Base-by-base conservation (phyloP, 192 early-diverging fungal species). In the Entomortierella beljakovae region DNA sequence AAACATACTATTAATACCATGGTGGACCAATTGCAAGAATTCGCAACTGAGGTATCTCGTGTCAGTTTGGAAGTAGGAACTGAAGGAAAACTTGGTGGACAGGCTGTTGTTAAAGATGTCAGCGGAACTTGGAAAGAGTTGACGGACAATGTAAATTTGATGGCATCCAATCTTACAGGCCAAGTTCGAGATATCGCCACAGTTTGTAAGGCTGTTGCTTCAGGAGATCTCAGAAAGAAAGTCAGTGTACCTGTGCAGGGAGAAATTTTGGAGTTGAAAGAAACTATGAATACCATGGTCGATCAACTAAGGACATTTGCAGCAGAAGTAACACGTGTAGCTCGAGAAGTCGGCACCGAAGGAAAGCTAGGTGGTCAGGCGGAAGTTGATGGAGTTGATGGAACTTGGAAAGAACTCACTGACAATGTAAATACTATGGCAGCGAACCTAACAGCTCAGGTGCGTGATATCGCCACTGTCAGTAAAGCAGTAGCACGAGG, bases 1-100 rank as follows among this genome's bases (percentile, higher is more conserved):
- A 91, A 90, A 56, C 73, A 82, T 25, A 91, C 89, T 0, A 85
- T 93, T 69, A 93, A 93, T 80, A 81, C 58, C 38, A 89, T 93
- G 86, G 92, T 93, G 2, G 87, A 89, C 38, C 88, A 90, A 50
- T 61, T 91, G 2, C 68, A 76, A 33, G 84, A 80, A 3, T 91
- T 91, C 58, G 84, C 88, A 11, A 65, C 77, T 2, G 90, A 89
- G 63, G 87, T 88, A 16, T 81, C 85, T 3, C 75, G 84, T 40
- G 83, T 88, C 3, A 70, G 80, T 33, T 52, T 65, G 46, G 83
- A 85, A 62, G 85, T 89, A 3, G 88, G 85, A 32, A 87, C 85
- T 0, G 86, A 87, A 50, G 86, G 86, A 25, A 85, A 80, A 59
- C 57, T 87, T 0, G 86, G 86, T 52, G 86, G 77, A 5, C 85